Evolutionary conservation across 768 basidiomycete genomes (phyloP), one percentile per base, ranked within the genome.

Genomic region (Boletellus emodensis): DNA sequence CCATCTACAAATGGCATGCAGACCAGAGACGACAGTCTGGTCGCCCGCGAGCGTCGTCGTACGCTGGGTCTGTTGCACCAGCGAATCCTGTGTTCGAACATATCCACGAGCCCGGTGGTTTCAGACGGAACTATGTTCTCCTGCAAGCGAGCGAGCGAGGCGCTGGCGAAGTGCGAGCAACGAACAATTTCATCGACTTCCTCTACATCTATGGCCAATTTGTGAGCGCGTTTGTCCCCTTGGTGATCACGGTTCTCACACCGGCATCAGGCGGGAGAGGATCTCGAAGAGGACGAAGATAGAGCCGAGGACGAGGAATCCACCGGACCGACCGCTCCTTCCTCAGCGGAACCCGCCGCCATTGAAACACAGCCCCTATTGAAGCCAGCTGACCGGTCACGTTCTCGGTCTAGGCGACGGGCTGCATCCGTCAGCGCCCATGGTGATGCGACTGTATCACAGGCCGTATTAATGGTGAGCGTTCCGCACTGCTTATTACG

Each of bases 151-250:
- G 77, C 42, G 85, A 87, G 53, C 80, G 84, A 51, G 83, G 82
- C 9, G 62, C 68, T 18, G 80, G 79, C 37, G 84, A 86, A 53
- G 77, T 69, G 13, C 80, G 82, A 42, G 74, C 92, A 52, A 66
- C 80, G 28, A 85, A 85, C 61, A 94, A 90, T 62, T 94, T 95
- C 54, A 88, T 97, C 53, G 94, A 97, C 61, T 99, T 99, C 68
- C 71, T 99, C 40, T 88, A 87, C 61, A 75, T 98, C 22, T 99
- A 91, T 62, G 96, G 96, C 4, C 95, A 98, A 67, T 97, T 96
- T 63, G 95, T 94, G 63, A 72, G 94, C 75, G 28, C 45, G 10
- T 32, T 38, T 17, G 17, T 13, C 37, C 50, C 7, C 24, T 15
- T 39, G 26, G 18, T 36, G 24, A 5, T 3, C 40, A 22, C 36